These are phyloP conservation scores for Scedosporium apiospermum DNA, from an alignment of 2,329 filamentous ascomycete genomes.

Conservation along the genomic window DNA sequence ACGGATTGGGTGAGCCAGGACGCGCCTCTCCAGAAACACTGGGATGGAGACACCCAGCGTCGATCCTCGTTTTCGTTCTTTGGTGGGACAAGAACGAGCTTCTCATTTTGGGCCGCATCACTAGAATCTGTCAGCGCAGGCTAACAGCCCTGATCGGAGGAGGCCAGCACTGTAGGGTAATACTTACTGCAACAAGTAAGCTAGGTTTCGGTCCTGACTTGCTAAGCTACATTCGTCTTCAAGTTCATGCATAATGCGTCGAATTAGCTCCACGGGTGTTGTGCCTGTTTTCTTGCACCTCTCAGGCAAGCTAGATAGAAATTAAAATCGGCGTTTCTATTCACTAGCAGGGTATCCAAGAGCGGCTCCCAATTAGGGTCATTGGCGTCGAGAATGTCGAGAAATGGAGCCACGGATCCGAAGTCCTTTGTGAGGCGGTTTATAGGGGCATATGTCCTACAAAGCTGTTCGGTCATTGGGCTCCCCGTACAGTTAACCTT, in stretches of 20 bases:
- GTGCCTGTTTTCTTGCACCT: neutral
- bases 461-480: neutral
- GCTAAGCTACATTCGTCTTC: neutral
- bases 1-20: conserved; percentile 6
- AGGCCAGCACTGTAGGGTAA: neutral
- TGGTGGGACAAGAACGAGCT: conserved; percentile 4
- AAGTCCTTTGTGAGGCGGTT: neutral
- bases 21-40: conserved; percentile 8
- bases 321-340: neutral
- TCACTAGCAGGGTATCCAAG: neutral
- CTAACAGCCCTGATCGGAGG: neutral
- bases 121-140: neutral
- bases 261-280: neutral
- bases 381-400: conserved; percentile 3
- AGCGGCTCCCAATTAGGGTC: conserved; percentile 4
- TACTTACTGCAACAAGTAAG: neutral
- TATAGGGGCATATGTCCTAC: neutral
- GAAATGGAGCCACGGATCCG: conserved; percentile 4
- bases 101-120: neutral
- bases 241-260: neutral
- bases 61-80: neutral
- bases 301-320: conserved; percentile 6
- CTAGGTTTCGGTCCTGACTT: neutral
- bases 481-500: neutral
- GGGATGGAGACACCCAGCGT: conserved; percentile 1